phyloP scores from a whole-genome alignment of 352 stramenopile genomes.

The Phytophthora sansomeana region DNA sequence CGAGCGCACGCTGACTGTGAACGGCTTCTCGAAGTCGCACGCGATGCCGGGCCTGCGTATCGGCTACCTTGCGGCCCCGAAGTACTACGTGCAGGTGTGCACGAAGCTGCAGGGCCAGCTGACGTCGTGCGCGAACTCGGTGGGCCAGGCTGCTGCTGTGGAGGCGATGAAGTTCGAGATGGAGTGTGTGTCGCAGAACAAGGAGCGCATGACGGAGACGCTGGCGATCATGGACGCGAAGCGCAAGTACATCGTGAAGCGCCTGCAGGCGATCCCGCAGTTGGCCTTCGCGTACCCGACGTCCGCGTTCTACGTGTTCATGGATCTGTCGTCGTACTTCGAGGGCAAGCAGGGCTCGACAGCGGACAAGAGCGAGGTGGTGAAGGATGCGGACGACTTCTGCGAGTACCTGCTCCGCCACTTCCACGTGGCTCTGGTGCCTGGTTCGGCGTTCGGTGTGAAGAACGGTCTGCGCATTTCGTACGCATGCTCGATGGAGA shows the following conservation, averaged over 20 bases:
- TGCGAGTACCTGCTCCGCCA: conserved; percentile 94
- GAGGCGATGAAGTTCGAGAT: too few relatives aligned
- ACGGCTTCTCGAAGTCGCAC: conserved; percentile 97
- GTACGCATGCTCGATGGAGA: conserved; percentile 96
- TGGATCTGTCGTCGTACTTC: conserved; percentile 90
- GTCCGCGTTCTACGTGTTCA: conserved; percentile 96
- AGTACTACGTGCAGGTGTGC: too few relatives aligned
- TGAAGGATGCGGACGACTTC: conserved; percentile 72
- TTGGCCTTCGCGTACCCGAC: conserved; percentile 89
- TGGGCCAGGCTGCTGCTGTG: too few relatives aligned
- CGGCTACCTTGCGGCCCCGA: too few relatives aligned
- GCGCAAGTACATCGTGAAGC: too few relatives aligned
- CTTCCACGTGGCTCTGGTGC: conserved; percentile 95
- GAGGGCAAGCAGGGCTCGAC: conserved; percentile 58
- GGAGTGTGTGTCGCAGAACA: too few relatives aligned
- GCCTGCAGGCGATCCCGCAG: too few relatives aligned
- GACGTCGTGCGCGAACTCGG: too few relatives aligned
- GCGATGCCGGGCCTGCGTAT: conserved; percentile 97
- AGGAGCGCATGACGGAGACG: too few relatives aligned
- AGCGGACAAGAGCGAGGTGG: conserved; percentile 49
- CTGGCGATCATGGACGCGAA: too few relatives aligned
- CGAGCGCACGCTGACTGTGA: conserved; percentile 94
- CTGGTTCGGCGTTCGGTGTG: conserved; percentile 95
- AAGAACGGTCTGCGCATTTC: conserved; percentile 94
- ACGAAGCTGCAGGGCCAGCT: too few relatives aligned